A percentile compares a stretch with the other conserved stretches of the same genome.
Conservation (phyloP, 129 eudicot species). For the Centaurea solstitialis region DNA sequence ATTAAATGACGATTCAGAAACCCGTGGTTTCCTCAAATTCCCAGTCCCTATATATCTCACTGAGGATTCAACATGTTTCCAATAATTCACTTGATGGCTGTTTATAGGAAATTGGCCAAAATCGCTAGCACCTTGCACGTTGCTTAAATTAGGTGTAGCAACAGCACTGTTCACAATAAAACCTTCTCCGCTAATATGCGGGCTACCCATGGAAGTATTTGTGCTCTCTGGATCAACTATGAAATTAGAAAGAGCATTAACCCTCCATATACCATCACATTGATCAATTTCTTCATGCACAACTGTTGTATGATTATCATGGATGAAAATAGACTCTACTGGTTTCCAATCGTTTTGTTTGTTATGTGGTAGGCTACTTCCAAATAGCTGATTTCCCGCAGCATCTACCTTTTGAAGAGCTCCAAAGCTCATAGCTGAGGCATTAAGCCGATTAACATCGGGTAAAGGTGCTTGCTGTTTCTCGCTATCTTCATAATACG, state of each 20-base stretch:
- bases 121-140: constrained; percentile 30
- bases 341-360: neutral
- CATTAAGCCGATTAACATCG: constrained; percentile 27
- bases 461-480: constrained; percentile 34
- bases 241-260: constrained; percentile 34
- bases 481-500: constrained; percentile 30
- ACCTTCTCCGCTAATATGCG: constrained; percentile 19
- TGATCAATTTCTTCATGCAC: constrained; percentile 37
- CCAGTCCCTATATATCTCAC: constrained; percentile 44
- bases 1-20: constrained; percentile 51
- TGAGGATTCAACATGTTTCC: constrained; percentile 53
- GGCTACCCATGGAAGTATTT: neutral
- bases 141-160: constrained; percentile 30
- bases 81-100: constrained; percentile 39
- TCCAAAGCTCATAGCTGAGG: constrained; percentile 30
- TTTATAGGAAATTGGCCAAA: constrained; percentile 34
- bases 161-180: constrained; percentile 33
- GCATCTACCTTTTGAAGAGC: constrained; percentile 38
- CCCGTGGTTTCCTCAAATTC: constrained; percentile 33
- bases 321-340: no score
- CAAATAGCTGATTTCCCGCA: constrained; percentile 38
- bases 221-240: constrained; percentile 27
- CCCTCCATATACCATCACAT: constrained; percentile 32
- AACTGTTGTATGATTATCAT: constrained; percentile 37
- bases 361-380: constrained; percentile 4